Evolutionary conservation across 2,329 filamentous ascomycete genomes (phyloP), one percentile per base, ranked within the genome.

Genomic region (Trichoderma endophyticum): DNA sequence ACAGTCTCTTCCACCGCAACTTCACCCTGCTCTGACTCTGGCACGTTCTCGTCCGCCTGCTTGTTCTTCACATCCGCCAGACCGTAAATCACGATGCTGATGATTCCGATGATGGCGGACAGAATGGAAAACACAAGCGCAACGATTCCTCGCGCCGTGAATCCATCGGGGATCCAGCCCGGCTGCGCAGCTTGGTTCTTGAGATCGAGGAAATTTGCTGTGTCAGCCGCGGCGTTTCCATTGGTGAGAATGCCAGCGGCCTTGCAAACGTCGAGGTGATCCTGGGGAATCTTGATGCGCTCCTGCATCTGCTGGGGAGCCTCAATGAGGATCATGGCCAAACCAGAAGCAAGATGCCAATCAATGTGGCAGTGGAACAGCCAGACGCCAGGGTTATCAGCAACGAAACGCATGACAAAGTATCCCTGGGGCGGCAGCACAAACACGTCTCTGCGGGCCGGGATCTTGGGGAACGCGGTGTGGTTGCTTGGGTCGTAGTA

Each of bases 401-500:
- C 82, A 75, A 85, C 78, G 73, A 86, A 85, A 2, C 84, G 86
- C 68, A 88, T 79, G n/a, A 86, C 83, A 4, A 87, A 69, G 76
- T 84, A 84, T 0, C 86, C 86, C 11, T 75, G 74, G 1, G 76
- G 76, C 1, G 82, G 83, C 3, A 89, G 80, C 73, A 85, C 82
- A 6, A 86, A 85, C 2, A 85, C 84, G 74, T 89, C 86, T 43
- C 87, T 82, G 11, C 87, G 84, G 30, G 85, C 82, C 1, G 87
- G 86, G 76, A 74, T 61, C 0, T 69, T 68, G 15, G 77, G 51
- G 6, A 73, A 74, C 24, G 77, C 79, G 2, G 73, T 71, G 4
- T 78, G 76, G 3, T 71, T 69, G 39, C 28, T 66, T 12, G 70
- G 70, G 26, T 71, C 70, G 30, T 66, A 71, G 11, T 51, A 51